Percentiles rank a stretch among this genome's conserved stretches.
phyloP scores from a whole-genome alignment of 1,284 basidiomycete species.

The Irpex sp. region DNA sequence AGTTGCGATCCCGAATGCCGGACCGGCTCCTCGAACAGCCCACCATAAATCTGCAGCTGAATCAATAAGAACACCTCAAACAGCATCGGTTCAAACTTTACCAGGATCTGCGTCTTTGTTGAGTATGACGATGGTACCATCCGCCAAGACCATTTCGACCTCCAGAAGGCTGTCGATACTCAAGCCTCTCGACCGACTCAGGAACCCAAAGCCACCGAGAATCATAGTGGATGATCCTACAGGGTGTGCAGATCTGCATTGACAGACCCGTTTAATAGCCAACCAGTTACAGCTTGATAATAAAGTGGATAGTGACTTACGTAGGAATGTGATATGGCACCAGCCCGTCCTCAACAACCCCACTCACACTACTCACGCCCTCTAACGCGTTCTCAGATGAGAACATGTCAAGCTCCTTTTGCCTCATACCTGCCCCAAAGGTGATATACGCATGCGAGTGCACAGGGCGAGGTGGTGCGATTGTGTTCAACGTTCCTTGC shows the following conservation, averaged over 20 bases:
- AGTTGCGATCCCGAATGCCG: constrained; percentile 83
- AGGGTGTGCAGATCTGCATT: constrained; percentile 63
- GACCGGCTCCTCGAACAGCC: constrained; percentile 84
- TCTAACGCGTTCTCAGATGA: constrained; percentile 69
- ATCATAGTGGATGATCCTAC: constrained; percentile 82
- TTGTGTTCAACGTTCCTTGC: background rate
- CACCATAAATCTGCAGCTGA: constrained; percentile 77
- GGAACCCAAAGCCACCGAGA: constrained; percentile 87
- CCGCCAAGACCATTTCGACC: constrained; percentile 79
- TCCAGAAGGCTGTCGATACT: constrained; percentile 86
- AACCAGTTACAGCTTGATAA: no score
- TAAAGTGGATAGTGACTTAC: constrained; percentile 37
- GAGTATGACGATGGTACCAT: constrained; percentile 71
- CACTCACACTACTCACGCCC: constrained; percentile 36
- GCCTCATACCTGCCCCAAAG: constrained; percentile 78
- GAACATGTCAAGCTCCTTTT: constrained; percentile 79
- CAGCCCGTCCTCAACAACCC: constrained; percentile 42
- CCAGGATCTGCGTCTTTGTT: constrained; percentile 66
- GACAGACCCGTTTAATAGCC: no score
- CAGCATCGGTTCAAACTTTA: constrained; percentile 18
- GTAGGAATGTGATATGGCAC: constrained; percentile 85
- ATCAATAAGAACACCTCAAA: background rate
- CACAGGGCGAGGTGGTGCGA: constrained; percentile 42
- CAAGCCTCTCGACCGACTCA: constrained; percentile 78
- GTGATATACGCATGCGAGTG: constrained; percentile 73